These are phyloP conservation scores for Termitomyces sp. DNA, from an alignment of 768 basidiomycete species.

Conservation along the genomic window DNA sequence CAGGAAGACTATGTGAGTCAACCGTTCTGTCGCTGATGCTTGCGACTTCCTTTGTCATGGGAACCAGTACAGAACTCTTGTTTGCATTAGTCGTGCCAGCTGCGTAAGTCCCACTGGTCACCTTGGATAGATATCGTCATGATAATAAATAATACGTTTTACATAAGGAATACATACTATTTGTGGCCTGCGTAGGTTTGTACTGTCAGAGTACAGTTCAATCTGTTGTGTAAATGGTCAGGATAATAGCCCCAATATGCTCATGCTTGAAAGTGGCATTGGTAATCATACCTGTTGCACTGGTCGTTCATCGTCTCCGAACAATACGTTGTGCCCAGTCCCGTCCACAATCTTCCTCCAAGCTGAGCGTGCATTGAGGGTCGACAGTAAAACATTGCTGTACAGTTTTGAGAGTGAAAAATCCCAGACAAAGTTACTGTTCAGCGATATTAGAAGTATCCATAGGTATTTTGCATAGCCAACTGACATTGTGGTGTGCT, in stretches of 20 bases:
- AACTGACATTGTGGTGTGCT: conserved; percentile 21
- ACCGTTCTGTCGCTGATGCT: not conserved
- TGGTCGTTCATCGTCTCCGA: conserved; percentile 3
- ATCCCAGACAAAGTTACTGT: conserved; percentile 23
- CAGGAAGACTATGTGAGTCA: not conserved
- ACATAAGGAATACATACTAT: not conserved
- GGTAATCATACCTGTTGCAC: conserved; percentile 1
- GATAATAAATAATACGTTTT: too few relatives aligned
- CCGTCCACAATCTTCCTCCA: conserved; percentile 12
- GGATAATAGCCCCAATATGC: not conserved
- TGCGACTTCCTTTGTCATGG: conserved; percentile 1
- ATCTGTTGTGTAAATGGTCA: not conserved
- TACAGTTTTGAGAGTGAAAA: conserved; percentile 23
- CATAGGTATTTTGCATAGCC: not conserved
- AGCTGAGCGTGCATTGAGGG: conserved; percentile 15
- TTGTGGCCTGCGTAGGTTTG: conserved; percentile 1
- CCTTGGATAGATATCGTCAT: not conserved
- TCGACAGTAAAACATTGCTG: conserved; percentile 19
- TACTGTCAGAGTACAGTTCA: not conserved
- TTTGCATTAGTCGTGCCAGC: not conserved
- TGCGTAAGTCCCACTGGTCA: conserved; percentile 1
- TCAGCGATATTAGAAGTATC: not conserved
- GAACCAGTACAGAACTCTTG: not conserved
- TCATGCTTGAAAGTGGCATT: too few relatives aligned
- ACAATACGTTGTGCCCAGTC: conserved; percentile 12